phyloP scores from a whole-genome alignment of 2,329 filamentous ascomycete species.

The Hypoxylon sp. region DNA sequence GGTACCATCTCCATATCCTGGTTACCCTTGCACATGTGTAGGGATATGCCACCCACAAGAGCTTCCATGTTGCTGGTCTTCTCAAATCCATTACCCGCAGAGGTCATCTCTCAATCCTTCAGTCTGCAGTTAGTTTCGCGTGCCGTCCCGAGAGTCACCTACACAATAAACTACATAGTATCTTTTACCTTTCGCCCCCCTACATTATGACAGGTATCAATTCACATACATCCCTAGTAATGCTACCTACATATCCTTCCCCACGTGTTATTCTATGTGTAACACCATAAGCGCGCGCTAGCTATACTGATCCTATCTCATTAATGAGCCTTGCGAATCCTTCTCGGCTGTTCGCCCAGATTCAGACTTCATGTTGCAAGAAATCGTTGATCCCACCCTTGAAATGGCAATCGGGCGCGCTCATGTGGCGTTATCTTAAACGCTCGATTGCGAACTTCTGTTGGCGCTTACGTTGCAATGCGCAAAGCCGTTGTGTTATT shows the following conservation, averaged over 20 bases:
- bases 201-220: neutral
- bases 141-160: neutral
- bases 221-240: neutral
- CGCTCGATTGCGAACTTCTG: slow-evolving; percentile 1
- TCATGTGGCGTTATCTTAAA: slow-evolving; percentile 5
- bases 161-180: neutral
- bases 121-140: neutral
- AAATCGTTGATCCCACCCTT: slow-evolving; percentile 4
- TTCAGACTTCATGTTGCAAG: neutral
- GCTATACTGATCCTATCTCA: neutral
- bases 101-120: neutral
- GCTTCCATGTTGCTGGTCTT: neutral
- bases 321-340: slow-evolving; percentile 1
- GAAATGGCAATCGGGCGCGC: neutral
- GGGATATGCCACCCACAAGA: neutral
- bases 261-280: neutral
- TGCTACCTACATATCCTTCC: neutral
- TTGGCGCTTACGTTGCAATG: slow-evolving; percentile 8
- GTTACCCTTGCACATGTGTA: neutral
- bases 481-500: neutral
- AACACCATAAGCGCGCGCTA: slow-evolving; percentile 4
- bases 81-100: neutral
- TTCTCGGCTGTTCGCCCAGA: neutral
- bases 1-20: neutral
- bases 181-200: neutral